Evolutionary conservation across 805 yeast genomes (phyloP), one percentile per base, ranked within the genome.

Genomic region (Priceomyces carsonii): DNA sequence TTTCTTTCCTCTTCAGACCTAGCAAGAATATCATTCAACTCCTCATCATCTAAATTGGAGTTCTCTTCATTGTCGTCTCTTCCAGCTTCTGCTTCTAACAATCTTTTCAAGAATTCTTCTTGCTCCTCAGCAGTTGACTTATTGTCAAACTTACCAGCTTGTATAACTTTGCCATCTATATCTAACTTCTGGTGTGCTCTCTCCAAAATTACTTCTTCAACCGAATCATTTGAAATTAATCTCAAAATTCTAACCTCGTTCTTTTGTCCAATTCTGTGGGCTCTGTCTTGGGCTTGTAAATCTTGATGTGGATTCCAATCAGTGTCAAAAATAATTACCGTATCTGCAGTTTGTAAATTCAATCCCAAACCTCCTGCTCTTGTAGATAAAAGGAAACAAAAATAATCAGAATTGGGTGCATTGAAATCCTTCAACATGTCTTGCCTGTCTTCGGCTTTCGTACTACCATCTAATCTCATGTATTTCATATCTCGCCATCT

Each of bases 261-360:
- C 71, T 85, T 85, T 55, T 85, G 95, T 28, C 95, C 95, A 58
- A 85, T 85, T 72, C 95, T 77, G 59, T 85, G 95, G 1, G 95
- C 95, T 69, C 95, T 74, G 61, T 85, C 95, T 61, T 85, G 95
- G 1, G 93, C 95, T 59, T 85, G 95, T 53, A 85, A 75, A 78
- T 85, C 95, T 61, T 85, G 95, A 64, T 85, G 95, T 6, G 95
- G 95, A 55, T 85, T 85, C 95, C 95, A 85, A 65, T 85, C 95
- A 10, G 91, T 83, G 58, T 85, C 95, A 56, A 85, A 85, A 44
- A 85, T 85, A 44, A 85, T 79, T 39, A 85, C 95, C 0, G 95
- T 85, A 56, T 85, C 95, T 3, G 95, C 95, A 17, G 90, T 84
- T 65, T 85, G 95, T 57, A 85, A 76, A 59, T 85, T 85, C 52